A percentile compares a stretch with the other conserved stretches of the same genome.
phyloP scores from a whole-genome alignment of 768 basidiomycete species.

The Suillus discolor region DNA sequence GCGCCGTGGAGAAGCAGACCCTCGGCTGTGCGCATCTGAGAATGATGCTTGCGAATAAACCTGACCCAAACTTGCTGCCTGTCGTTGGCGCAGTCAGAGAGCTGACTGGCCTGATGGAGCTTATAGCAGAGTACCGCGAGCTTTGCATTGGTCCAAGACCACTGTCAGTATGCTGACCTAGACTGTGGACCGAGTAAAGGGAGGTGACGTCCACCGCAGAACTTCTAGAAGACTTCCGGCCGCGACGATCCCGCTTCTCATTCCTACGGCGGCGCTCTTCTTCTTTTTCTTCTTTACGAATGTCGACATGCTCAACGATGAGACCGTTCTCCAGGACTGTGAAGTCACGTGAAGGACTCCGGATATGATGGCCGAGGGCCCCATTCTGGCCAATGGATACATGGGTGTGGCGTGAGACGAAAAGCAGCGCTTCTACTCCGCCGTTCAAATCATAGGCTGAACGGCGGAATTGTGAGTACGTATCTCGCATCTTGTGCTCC shows the following conservation, averaged over 20 bases:
- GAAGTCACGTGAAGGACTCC: conserved; percentile 66
- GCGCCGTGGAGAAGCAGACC: conserved; percentile 66
- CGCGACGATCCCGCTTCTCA: conserved; percentile 59
- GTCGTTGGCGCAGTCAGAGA: conserved; percentile 59
- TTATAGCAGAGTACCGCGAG: conserved; percentile 61
- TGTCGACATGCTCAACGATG: conserved; percentile 86
- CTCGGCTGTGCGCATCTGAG: conserved; percentile 76
- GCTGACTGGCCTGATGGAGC: conserved; percentile 59
- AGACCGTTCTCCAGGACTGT: conserved; percentile 87
- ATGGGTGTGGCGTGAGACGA: conserved; percentile 67
- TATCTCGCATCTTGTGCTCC: conserved; percentile 77
- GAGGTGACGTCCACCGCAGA: conserved; percentile 74
- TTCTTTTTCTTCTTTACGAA: conserved; percentile 77
- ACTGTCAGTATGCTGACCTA: conserved; percentile 56
- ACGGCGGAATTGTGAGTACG: conserved; percentile 76
- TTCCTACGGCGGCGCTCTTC: conserved; percentile 72
- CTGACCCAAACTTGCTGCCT: conserved; percentile 60
- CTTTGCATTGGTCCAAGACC: conserved; percentile 56
- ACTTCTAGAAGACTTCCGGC: conserved; percentile 73
- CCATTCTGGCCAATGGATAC: conserved; percentile 38
- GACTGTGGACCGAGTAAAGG: conserved; percentile 67
- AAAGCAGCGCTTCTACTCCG: conserved; percentile 58
- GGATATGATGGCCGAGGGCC: conserved; percentile 38
- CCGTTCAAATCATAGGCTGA: conserved; percentile 74
- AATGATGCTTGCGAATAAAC: conserved; percentile 80